Evolutionary conservation across 805 yeast genomes (phyloP).

Genomic region (Isabelozyma gotoi): DNA sequence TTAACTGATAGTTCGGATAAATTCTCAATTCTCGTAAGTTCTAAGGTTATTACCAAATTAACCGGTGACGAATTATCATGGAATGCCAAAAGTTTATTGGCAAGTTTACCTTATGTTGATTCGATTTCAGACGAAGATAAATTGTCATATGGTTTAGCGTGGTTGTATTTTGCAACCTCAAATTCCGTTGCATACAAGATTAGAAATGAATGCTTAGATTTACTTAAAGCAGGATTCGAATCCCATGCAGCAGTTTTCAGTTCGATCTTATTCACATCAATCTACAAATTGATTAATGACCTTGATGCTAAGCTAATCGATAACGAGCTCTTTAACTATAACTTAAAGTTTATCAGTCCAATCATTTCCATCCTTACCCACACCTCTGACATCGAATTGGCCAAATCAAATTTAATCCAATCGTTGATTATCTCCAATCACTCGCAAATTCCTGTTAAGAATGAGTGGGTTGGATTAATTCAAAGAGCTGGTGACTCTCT

Average conservation of each 20-base stretch:
- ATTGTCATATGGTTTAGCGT: slow-evolving; percentile 42
- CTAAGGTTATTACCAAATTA: slow-evolving; percentile 53
- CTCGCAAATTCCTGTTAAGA: slow-evolving; percentile 27
- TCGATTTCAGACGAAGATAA: slow-evolving; percentile 10
- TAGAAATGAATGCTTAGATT: slow-evolving; percentile 31
- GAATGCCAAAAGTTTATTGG: slow-evolving; percentile 48
- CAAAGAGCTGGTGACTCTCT: slow-evolving; percentile 45
- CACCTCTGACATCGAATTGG: slow-evolving; percentile 11
- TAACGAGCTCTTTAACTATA: slow-evolving; percentile 10
- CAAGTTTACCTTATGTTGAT: slow-evolving; percentile 21
- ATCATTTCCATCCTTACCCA: slow-evolving; percentile 26
- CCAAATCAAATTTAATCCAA: slow-evolving; percentile 15
- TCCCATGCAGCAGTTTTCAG: slow-evolving; percentile 29
- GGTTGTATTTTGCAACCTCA: slow-evolving; percentile 50
- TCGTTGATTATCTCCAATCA: slow-evolving; percentile 31
- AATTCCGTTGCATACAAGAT: slow-evolving; percentile 29
- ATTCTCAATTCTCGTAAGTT: slow-evolving; percentile 48
- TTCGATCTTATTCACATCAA: slow-evolving; percentile 42
- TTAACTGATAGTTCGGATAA: slow-evolving; percentile 34
- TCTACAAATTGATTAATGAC: slow-evolving; percentile 25
- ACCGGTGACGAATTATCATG: slow-evolving; percentile 48
- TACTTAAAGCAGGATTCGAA: slow-evolving; percentile 29
- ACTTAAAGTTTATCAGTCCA: slow-evolving; percentile 20
- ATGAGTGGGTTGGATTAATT: slow-evolving; percentile 79
- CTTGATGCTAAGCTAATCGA: slow-evolving; percentile 10